Evolutionary conservation across 2,329 filamentous ascomycete genomes (phyloP), one percentile per base, ranked within the genome.

Genomic region (Trichoderma sp.): DNA sequence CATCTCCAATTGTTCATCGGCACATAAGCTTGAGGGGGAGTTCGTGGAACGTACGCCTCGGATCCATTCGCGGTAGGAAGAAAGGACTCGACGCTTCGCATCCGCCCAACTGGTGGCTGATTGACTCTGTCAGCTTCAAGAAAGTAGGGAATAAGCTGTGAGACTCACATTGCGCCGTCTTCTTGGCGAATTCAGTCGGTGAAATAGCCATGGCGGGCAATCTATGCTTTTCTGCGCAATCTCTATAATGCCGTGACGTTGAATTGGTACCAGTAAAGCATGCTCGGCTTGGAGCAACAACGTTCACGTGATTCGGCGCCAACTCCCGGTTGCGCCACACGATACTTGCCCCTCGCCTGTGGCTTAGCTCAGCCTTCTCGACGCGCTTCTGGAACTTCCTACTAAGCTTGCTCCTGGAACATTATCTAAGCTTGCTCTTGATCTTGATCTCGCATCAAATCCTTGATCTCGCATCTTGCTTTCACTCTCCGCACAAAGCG

Each of bases 41-140:
- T 35, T 71, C 37, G 67, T 68, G 53, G 64, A 74, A 90, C 94
- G 79, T 91, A 99, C 96, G 82, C 93, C 91, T 86, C 96, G 91
- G 76, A 98, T 88, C 96, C 96, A 99, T 85, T 95, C 91, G 80
- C 96, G 88, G 85, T 99, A 99, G 76, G 92, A 91, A 79, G 89
- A 89, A 76, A 97, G 83, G 73, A 97, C 96, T 86, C 95, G 89
- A 80, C 85, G 86, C 83, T 92, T 93, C 77, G 95, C 95, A 86
- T 98, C 94, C 76, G 83, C 79, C 94, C 92, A 97, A 86, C 91
- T 97, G 84, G 88, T 85, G 80, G 95, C 95, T 97, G 80, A 78
- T 69, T 55, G 35, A 13, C 71, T 31, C 40, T 8, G 76, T 85
- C 77, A 87, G 83, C 72, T 73, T 64, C 31, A 21, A 33, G 13